A percentile compares a stretch with the other conserved stretches of the same genome.
These are phyloP conservation scores for Ceratocystis harringtonii DNA, from an alignment of 2,329 filamentous ascomycete species.

Conservation along the genomic window DNA sequence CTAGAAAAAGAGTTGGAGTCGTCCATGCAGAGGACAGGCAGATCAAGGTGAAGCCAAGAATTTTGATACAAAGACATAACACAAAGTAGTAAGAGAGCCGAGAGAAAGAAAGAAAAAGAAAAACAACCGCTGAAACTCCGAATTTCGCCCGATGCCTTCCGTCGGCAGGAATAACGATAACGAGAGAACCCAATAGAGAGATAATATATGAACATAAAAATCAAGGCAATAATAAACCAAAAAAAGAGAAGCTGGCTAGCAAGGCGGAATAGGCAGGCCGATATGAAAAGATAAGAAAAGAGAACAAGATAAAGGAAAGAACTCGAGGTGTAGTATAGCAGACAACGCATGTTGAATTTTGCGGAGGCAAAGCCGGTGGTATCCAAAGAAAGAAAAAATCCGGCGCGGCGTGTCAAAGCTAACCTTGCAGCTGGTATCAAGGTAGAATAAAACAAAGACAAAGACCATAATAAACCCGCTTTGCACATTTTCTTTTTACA, in stretches of 20 bases:
- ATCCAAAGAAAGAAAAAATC: not conserved
- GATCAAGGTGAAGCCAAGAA: not conserved
- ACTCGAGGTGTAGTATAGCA: not conserved
- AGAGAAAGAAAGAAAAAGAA: not conserved
- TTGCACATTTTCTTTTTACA: not conserved
- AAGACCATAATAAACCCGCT: not conserved
- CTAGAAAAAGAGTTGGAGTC: not conserved
- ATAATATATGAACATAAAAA: not conserved
- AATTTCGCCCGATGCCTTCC: not conserved
- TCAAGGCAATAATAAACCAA: not conserved
- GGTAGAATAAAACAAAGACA: slow-evolving; percentile 6
- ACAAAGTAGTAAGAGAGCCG: not conserved
- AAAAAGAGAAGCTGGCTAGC: not conserved
- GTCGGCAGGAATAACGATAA: slow-evolving; percentile 2
- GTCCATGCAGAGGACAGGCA: not conserved
- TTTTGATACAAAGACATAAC: not conserved
- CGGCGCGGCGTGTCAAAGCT: not conserved
- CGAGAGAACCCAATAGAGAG: not conserved
- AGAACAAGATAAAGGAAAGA: not conserved
- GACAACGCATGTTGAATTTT: not conserved
- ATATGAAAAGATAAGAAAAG: not conserved
- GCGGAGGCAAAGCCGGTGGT: not conserved
- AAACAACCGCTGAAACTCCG: slow-evolving; percentile 7
- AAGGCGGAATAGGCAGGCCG: not conserved
- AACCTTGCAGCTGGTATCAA: not conserved